Evolutionary conservation across 2,329 filamentous ascomycete species (phyloP).

Genomic region (Neofusicoccum umdonicola): DNA sequence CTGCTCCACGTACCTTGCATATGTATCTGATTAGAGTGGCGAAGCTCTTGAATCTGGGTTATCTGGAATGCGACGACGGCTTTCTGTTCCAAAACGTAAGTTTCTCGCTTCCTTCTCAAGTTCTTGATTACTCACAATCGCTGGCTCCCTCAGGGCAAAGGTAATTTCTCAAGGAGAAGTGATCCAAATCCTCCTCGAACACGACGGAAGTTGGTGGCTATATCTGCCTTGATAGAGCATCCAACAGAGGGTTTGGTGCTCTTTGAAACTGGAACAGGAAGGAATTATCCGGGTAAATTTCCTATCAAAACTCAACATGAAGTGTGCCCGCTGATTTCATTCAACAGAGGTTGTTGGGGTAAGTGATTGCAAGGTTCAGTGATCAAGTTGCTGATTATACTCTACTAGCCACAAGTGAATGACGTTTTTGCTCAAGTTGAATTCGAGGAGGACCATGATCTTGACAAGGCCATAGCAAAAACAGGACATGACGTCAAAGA

Average conservation of each 20-base stretch:
- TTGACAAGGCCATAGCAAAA: slow-evolving; percentile 27
- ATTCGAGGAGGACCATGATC: slow-evolving; percentile 23
- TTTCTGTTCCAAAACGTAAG: slow-evolving; percentile 35
- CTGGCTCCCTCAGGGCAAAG: slow-evolving; percentile 17
- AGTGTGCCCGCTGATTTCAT: background rate
- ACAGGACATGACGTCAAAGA: slow-evolving; percentile 36
- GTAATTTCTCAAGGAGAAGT: slow-evolving; percentile 27
- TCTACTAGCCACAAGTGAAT: slow-evolving; percentile 29
- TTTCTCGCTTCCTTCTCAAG: too few species aligned
- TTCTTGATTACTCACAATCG: background rate
- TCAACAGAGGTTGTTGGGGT: background rate
- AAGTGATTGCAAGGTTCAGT: background rate
- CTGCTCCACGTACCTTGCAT: background rate
- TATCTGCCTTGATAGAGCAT: slow-evolving; percentile 29
- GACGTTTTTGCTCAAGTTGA: slow-evolving; percentile 34
- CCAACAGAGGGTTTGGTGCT: slow-evolving; percentile 36
- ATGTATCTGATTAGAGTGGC: background rate
- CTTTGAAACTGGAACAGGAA: slow-evolving; percentile 35
- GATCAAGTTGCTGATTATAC: slow-evolving; percentile 12
- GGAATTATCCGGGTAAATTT: slow-evolving; percentile 32
- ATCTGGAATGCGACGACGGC: slow-evolving; percentile 36
- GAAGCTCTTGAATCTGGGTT: slow-evolving; percentile 33
- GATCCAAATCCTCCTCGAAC: slow-evolving; percentile 26
- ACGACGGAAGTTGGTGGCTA: slow-evolving; percentile 32
- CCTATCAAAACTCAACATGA: background rate